These are phyloP conservation scores for Scheffersomyces stipitis DNA, from an alignment of 805 yeast species.

Conservation along the genomic window DNA sequence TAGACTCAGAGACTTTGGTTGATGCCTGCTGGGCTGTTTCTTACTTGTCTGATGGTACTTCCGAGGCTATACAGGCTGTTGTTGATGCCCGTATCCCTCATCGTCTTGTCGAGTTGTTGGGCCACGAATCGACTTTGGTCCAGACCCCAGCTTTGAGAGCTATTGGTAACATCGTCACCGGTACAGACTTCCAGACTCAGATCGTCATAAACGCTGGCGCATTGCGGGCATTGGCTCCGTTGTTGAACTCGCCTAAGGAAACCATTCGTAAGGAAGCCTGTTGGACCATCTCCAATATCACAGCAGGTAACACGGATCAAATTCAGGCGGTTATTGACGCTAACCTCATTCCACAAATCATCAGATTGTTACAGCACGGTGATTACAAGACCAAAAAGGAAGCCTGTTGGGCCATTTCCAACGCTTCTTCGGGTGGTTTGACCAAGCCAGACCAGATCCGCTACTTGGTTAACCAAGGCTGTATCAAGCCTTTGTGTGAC, in stretches of 20 bases:
- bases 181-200: constrained; percentile 94
- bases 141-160: constrained; percentile 98
- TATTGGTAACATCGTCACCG: constrained; percentile 96
- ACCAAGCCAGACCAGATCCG: constrained; percentile 90
- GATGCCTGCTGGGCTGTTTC: constrained; percentile 99
- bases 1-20: constrained; percentile 89
- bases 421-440: constrained; percentile 95
- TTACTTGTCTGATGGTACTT: constrained; percentile 88
- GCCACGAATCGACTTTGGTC: constrained; percentile 78
- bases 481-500: constrained; percentile 96
- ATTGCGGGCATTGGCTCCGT: constrained; percentile 75
- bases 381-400: constrained; percentile 97
- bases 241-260: constrained; percentile 83
- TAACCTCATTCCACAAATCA: constrained; percentile 87
- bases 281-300: constrained; percentile 97
- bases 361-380: constrained; percentile 73
- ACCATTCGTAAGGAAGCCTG: constrained; percentile 95
- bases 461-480: constrained; percentile 90
- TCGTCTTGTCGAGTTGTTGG: constrained; percentile 86
- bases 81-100: constrained; percentile 94
- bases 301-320: constrained; percentile 95
- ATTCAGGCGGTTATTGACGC: constrained; percentile 96
- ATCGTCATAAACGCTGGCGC: constrained; percentile 92
- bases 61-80: constrained; percentile 93
- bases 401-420: constrained; percentile 99